phyloP scores from a whole-genome alignment of 2,329 filamentous ascomycete species.

The Hymenoscyphus repandus region DNA sequence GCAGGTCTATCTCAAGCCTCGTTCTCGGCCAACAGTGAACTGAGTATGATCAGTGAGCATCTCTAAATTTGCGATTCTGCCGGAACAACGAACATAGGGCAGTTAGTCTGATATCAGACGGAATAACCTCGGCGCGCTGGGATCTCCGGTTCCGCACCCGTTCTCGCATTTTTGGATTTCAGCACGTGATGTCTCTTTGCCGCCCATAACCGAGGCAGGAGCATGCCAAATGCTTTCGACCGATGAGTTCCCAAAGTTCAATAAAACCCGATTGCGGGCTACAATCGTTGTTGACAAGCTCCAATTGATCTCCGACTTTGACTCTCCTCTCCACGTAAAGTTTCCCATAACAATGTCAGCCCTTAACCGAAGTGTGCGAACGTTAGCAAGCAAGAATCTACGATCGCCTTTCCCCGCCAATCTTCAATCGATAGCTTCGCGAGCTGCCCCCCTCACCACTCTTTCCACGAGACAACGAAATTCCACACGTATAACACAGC shows the following conservation, averaged over 20 bases:
- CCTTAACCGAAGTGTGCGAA: conserved; percentile 29
- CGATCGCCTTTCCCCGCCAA: conserved; percentile 20
- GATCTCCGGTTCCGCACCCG: not conserved
- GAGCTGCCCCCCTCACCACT: conserved; percentile 22
- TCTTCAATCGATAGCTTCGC: conserved; percentile 26
- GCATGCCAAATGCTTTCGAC: not conserved
- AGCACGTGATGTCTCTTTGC: not conserved
- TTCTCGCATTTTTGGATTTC: not conserved
- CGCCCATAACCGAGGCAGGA: conserved; percentile 1
- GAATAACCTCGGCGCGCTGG: not conserved
- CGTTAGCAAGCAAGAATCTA: conserved; percentile 25
- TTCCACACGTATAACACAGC: conserved; percentile 13
- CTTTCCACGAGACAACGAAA: conserved; percentile 16
- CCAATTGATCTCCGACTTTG: conserved; percentile 1
- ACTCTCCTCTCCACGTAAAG: conserved; percentile 11
- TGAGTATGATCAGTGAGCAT: no score
- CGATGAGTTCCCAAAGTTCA: not conserved
- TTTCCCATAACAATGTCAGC: conserved; percentile 27
- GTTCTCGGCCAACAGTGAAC: no score
- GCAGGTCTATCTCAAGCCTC: no score
- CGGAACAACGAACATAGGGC: no score
- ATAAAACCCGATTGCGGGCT: conserved; percentile 1
- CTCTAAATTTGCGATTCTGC: no score
- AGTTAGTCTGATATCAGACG: not conserved
- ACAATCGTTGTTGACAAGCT: not conserved